Conservation (phyloP, 768 basidiomycete species). For the Xerocomellus intermedius region DNA sequence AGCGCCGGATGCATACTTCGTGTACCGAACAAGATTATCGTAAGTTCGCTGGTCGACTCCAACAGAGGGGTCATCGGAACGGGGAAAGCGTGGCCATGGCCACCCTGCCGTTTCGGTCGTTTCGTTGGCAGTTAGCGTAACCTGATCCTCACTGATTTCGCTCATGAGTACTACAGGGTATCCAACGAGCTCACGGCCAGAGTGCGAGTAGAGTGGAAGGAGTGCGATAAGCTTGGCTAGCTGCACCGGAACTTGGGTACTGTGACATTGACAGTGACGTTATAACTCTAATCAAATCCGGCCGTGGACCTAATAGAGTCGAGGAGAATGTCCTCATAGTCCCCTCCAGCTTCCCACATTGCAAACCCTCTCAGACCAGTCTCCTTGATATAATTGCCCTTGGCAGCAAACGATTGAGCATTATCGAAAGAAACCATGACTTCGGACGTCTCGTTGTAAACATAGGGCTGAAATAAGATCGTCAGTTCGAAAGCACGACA, state of each 20-base stretch:
- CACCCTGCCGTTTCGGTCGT: not conserved
- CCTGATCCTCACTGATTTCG: not conserved
- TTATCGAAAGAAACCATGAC: slow-evolving; percentile 69
- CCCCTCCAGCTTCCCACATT: slow-evolving; percentile 72
- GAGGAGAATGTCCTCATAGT: slow-evolving; percentile 57
- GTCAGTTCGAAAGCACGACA: not conserved
- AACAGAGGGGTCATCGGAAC: slow-evolving; percentile 16
- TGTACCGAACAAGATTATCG: slow-evolving; percentile 43
- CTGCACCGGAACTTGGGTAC: too few relatives aligned
- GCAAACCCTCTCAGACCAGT: slow-evolving; percentile 62
- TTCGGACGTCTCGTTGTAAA: slow-evolving; percentile 56
- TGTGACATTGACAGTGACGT: not conserved
- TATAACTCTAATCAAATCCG: too few relatives aligned
- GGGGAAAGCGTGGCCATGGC: slow-evolving; percentile 28
- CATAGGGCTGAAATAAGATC: slow-evolving; percentile 50
- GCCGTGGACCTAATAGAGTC: slow-evolving; percentile 44
- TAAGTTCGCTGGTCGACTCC: slow-evolving; percentile 40
- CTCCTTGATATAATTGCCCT: slow-evolving; percentile 58
- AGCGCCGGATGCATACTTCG: slow-evolving; percentile 50
- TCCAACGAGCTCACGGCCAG: too few relatives aligned
- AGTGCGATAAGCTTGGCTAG: not conserved
- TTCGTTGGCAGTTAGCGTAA: not conserved
- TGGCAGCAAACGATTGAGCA: slow-evolving; percentile 53
- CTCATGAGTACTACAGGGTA: slow-evolving; percentile 2
- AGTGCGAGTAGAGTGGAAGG: not conserved